Conservation (phyloP, 306 rosid genomes). For the Cucurbita ficifolia region DNA sequence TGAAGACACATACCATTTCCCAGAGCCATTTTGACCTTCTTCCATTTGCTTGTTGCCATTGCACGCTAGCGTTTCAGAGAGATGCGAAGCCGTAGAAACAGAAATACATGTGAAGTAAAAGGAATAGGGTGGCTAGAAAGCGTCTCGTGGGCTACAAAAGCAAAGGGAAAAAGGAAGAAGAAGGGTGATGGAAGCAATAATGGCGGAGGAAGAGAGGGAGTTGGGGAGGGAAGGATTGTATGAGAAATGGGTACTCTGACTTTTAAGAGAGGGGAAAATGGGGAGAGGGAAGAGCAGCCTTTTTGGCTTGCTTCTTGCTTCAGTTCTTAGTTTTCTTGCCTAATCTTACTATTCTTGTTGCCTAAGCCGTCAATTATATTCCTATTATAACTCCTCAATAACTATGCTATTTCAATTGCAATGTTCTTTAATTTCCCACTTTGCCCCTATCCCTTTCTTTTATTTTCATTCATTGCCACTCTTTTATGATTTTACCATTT, state of each 20-base stretch:
- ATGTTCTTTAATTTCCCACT: neutral
- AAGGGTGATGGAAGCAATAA: neutral
- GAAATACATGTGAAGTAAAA: neutral
- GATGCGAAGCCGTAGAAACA: neutral
- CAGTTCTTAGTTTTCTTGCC: too few relatives aligned
- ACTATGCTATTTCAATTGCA: neutral
- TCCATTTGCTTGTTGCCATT: slow-evolving; percentile 67
- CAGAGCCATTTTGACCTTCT: slow-evolving; percentile 61
- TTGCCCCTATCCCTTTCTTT: neutral
- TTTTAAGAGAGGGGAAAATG: neutral
- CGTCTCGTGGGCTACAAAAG: neutral
- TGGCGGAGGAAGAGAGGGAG: neutral
- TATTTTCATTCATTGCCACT: neutral
- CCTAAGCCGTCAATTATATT: neutral
- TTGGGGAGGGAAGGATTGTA: neutral
- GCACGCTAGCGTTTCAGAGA: neutral
- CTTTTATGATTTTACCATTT: too few relatives aligned
- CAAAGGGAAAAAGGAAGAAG: neutral
- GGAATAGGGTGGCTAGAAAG: neutral
- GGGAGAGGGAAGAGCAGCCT: neutral
- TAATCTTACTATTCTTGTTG: neutral
- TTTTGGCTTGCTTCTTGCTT: neutral
- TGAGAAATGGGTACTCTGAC: neutral
- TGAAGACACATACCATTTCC: slow-evolving; percentile 34
- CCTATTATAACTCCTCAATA: neutral